Evolutionary conservation across 768 basidiomycete genomes (phyloP).

Genomic region (Sporobolomyces phaffii): DNA sequence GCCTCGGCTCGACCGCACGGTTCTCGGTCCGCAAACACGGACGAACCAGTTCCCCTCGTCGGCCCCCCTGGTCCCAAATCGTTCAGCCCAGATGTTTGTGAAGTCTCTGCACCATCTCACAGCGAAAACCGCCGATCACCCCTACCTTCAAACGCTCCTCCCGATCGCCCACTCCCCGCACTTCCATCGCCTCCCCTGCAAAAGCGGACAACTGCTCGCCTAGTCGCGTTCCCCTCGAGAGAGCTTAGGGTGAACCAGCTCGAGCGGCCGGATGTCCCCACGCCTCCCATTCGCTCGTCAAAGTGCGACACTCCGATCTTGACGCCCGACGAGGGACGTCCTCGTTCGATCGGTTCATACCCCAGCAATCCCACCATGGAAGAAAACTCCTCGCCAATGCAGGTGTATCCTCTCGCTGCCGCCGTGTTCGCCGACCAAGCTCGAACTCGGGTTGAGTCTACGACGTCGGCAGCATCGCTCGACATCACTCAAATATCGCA

Average conservation of each 20-base stretch:
- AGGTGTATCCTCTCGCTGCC: too few relatives aligned
- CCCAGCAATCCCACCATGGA: slow-evolving; percentile 2
- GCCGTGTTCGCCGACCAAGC: too few relatives aligned
- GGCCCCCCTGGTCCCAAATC: neutral
- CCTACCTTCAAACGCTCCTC: slow-evolving; percentile 4
- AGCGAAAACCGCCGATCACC: neutral
- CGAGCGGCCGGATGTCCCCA: too few relatives aligned
- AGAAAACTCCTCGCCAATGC: neutral
- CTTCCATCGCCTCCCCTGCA: neutral
- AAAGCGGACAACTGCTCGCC: neutral
- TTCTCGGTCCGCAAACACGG: neutral
- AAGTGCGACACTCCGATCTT: too few relatives aligned
- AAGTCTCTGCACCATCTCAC: slow-evolving; percentile 7
- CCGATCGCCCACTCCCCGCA: neutral
- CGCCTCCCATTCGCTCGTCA: too few relatives aligned
- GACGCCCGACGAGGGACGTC: neutral
- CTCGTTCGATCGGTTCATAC: neutral
- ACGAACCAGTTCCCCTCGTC: neutral
- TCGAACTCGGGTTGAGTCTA: neutral
- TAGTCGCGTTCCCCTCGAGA: neutral
- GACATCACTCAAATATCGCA: neutral
- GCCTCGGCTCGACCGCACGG: neutral
- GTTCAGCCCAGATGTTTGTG: too few relatives aligned
- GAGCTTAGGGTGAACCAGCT: too few relatives aligned
- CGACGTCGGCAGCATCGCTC: neutral